phyloP scores from a whole-genome alignment of 768 basidiomycete species.

The Aureoboletus auriporus region DNA sequence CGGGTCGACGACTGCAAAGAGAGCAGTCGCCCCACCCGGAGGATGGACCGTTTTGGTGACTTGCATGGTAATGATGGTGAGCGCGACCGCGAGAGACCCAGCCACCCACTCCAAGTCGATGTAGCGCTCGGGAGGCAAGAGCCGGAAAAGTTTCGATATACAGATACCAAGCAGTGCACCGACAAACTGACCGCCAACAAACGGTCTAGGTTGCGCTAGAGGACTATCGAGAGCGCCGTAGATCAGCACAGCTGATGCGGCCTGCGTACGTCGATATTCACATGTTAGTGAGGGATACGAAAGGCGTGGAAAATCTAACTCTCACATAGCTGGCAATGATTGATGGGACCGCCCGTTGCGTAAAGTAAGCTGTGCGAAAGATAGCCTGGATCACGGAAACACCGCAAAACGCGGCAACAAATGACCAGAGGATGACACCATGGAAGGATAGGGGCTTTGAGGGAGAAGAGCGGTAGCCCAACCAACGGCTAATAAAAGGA shows the following conservation, averaged over 20 bases:
- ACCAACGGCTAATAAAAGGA: conserved; percentile 7
- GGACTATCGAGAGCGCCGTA: conserved; percentile 52
- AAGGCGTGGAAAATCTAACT: not conserved
- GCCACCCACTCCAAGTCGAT: conserved; percentile 42
- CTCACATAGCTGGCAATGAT: conserved; percentile 22
- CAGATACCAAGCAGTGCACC: conserved; percentile 44
- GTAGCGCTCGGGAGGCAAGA: conserved; percentile 42
- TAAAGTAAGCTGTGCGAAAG: conserved; percentile 48
- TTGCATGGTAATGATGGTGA: conserved; percentile 46
- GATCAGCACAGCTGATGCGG: conserved; percentile 51
- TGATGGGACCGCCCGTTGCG: conserved; percentile 36
- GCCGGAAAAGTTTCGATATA: conserved; percentile 48
- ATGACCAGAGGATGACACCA: conserved; percentile 38
- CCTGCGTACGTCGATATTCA: conserved; percentile 31
- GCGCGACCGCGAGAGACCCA: conserved; percentile 36
- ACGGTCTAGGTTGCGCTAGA: conserved; percentile 48
- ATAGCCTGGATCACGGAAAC: conserved; percentile 47
- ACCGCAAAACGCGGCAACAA: conserved; percentile 48
- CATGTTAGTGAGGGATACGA: not conserved
- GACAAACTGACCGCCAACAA: conserved; percentile 41
- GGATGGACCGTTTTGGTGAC: conserved; percentile 51
- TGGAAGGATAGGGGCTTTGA: conserved; percentile 5
- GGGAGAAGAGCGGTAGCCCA: conserved; percentile 10
- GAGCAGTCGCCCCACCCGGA: conserved; percentile 55
- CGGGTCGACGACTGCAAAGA: conserved; percentile 42